Evolutionary conservation across 495 filamentous ascomycete species (phyloP).

Genomic region (Talaromyces liani): DNA sequence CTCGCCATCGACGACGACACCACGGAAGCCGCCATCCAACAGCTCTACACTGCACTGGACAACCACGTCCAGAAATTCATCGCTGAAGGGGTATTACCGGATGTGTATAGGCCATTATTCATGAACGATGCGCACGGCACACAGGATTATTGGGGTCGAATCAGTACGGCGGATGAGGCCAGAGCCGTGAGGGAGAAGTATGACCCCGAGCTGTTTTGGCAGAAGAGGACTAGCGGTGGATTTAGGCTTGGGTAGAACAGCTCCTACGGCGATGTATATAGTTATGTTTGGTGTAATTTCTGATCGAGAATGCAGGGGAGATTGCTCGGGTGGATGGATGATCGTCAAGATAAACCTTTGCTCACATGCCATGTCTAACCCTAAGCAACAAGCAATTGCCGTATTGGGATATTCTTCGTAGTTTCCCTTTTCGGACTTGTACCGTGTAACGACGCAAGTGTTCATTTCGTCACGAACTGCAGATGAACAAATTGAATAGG

Average conservation of each 20-base stretch:
- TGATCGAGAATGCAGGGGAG: too few relatives aligned
- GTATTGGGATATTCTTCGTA: neutral
- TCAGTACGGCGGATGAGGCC: conserved; percentile 37
- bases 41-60: conserved; percentile 25
- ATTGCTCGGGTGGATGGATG: neutral
- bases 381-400: neutral
- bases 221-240: conserved; percentile 48
- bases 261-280: too few relatives aligned
- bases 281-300: too few relatives aligned
- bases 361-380: neutral
- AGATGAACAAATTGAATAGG: neutral
- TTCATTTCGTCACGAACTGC: neutral
- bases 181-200: conserved; percentile 37
- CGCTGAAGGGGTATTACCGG: conserved; percentile 33
- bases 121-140: conserved; percentile 52
- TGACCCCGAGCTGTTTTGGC: conserved; percentile 51
- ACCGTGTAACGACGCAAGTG: neutral
- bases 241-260: conserved; percentile 23
- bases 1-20: conserved; percentile 32
- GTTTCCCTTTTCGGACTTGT: neutral
- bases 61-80: conserved; percentile 30
- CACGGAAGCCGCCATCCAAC: conserved; percentile 43
- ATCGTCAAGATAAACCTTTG: neutral
- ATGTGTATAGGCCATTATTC: conserved; percentile 50
- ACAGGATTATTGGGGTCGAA: conserved; percentile 52